phyloP scores from a whole-genome alignment of 2,329 filamentous ascomycete genomes.

The Sordariomycetes sp. region DNA sequence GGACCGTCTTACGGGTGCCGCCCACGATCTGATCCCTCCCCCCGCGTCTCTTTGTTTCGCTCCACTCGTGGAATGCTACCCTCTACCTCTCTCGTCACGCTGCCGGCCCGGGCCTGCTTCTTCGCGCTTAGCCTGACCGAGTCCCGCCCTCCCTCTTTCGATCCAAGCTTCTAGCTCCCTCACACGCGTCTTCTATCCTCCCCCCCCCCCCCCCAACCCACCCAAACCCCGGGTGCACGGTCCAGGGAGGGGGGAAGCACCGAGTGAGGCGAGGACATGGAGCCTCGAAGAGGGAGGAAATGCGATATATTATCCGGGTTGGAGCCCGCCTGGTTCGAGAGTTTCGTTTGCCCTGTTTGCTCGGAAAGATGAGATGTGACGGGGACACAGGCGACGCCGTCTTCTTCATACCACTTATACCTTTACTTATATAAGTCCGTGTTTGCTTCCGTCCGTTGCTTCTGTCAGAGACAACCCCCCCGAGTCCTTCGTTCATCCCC shows the following conservation, averaged over 20 bases:
- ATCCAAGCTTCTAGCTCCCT: not conserved
- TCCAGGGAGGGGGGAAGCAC: not conserved
- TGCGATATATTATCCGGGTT: not conserved
- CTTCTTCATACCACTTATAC: not conserved
- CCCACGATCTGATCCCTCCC: not conserved
- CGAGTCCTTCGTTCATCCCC: not conserved
- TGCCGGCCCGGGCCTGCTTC: not conserved
- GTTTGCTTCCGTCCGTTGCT: not conserved
- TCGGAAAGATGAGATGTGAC: not conserved
- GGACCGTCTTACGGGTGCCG: not conserved
- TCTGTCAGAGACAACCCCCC: not conserved
- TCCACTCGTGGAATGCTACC: not conserved
- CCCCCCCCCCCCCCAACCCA: not conserved
- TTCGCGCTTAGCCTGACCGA: not conserved
- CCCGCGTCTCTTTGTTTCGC: not conserved
- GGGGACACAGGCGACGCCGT: not conserved
- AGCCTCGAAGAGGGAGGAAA: not conserved
- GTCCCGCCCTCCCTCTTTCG: not conserved
- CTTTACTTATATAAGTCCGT: not conserved
- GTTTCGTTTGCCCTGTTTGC: not conserved
- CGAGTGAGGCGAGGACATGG: not conserved
- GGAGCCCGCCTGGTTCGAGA: not conserved
- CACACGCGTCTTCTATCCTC: not conserved
- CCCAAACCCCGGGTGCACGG: not conserved
- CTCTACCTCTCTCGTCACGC: not conserved